A percentile compares a stretch with the other conserved stretches of the same genome.
phyloP scores from a whole-genome alignment of 345 rosid genomes.

The Populus pruinosa region DNA sequence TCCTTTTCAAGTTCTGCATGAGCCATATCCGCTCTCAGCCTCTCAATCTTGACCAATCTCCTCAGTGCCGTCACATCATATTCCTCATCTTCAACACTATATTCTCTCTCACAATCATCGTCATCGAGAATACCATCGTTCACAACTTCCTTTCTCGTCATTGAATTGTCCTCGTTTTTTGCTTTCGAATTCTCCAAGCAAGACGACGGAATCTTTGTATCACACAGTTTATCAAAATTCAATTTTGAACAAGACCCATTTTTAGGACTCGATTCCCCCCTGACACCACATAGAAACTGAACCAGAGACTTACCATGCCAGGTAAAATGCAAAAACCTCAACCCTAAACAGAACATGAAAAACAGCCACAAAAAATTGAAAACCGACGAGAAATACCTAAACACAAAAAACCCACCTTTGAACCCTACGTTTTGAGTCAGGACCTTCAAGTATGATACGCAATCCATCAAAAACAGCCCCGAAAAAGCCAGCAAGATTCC shows the following conservation, averaged over 20 bases:
- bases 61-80: slow-evolving; percentile 49
- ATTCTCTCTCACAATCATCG: slow-evolving; percentile 28
- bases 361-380: slow-evolving; percentile 33
- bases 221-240: slow-evolving; percentile 11
- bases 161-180: neutral
- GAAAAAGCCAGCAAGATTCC: slow-evolving; percentile 16
- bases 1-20: slow-evolving; percentile 66
- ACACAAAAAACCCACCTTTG: slow-evolving; percentile 39
- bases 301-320: slow-evolving; percentile 18
- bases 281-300: slow-evolving; percentile 21
- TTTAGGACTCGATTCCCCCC: slow-evolving; percentile 23
- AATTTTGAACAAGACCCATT: slow-evolving; percentile 19
- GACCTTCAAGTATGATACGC: slow-evolving; percentile 37
- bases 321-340: slow-evolving; percentile 33
- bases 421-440: slow-evolving; percentile 28
- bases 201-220: slow-evolving; percentile 20
- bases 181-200: slow-evolving; percentile 21
- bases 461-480: slow-evolving; percentile 33
- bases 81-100: slow-evolving; percentile 49
- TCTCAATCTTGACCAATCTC: slow-evolving; percentile 57
- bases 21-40: slow-evolving; percentile 41
- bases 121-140: slow-evolving; percentile 18
- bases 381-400: slow-evolving; percentile 38
- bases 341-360: slow-evolving; percentile 36
- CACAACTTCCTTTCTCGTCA: slow-evolving; percentile 10